Base-by-base conservation (phyloP, 176 grass and related monocot species). In the Alloteropsis semialata region DNA sequence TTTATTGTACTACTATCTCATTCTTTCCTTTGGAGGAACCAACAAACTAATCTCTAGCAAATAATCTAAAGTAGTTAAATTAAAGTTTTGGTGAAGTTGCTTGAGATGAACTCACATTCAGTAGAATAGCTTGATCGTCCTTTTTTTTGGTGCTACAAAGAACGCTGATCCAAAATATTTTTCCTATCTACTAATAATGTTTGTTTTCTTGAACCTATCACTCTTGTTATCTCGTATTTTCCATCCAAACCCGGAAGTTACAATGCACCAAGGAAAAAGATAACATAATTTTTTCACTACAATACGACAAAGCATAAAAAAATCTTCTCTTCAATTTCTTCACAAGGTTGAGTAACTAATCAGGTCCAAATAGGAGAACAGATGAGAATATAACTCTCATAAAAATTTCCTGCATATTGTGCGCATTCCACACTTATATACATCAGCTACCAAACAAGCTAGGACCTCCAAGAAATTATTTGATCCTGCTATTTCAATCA, bases 381-480 rank as follows among this genome's bases (percentile, higher is more conserved):
- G 21, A 49, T 32, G 50, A 17, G 55, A 72, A 38, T 10, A 27
- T 37, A 53, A 16, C 10, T 16, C 10, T 16, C 9, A 19, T 42
- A 22, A 86, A 16, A 48, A 49, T 30, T 54, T 33, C 25, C 24
- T 83, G 12, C 41, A 30, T 61, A 61, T 74, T 72, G 65, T 71
- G 45, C 6, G 13, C 15, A 43, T 50, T 27, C 8, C 27, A 51
- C 41, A 37, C 11, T 71, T 89, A 75, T 89, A 42, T 81, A 71
- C 70, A 85, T 37, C 41, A 38, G 50, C 38, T 63, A 79, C 18
- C 29, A 74, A 45, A 51, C 1, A 55, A 18, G 19, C 24, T 29
- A 69, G 34, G 49, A 29, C 34, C 42, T 51, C 10, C 6, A 79
- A 36, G 7, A 67, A 66, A 85, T 51, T 53, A 43, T 19, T 25